Conservation (phyloP, 2,329 filamentous ascomycete species). For the Talaromyces sp. region DNA sequence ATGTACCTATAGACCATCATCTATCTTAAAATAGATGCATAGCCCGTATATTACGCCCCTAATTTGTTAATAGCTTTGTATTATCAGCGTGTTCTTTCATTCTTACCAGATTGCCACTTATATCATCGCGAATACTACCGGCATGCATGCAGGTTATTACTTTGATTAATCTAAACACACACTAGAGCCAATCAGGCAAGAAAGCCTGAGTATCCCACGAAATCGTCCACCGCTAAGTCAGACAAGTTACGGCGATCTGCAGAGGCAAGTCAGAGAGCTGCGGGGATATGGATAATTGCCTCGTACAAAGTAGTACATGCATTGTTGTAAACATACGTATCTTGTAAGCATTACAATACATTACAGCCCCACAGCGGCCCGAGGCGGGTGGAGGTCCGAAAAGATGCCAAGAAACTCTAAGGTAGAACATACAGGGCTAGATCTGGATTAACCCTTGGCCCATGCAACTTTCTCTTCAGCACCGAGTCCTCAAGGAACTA, state of each 20-base stretch:
- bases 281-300: background rate
- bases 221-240: background rate
- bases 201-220: background rate
- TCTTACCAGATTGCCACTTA: background rate
- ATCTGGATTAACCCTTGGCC: background rate
- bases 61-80: background rate
- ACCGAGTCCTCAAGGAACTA: background rate
- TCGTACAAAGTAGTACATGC: background rate
- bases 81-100: background rate
- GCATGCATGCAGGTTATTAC: background rate
- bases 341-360: background rate
- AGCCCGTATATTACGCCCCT: background rate
- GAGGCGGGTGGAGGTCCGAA: background rate
- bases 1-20: background rate
- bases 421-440: background rate
- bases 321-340: background rate
- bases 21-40: background rate
- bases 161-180: background rate
- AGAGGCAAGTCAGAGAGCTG: background rate
- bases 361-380: background rate
- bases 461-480: background rate
- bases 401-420: background rate
- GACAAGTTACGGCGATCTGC: background rate
- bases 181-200: background rate
- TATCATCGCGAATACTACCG: background rate